Evolutionary conservation across 139 green algal genomes (phyloP).

Genomic region (Chlorella sorokiniana): DNA sequence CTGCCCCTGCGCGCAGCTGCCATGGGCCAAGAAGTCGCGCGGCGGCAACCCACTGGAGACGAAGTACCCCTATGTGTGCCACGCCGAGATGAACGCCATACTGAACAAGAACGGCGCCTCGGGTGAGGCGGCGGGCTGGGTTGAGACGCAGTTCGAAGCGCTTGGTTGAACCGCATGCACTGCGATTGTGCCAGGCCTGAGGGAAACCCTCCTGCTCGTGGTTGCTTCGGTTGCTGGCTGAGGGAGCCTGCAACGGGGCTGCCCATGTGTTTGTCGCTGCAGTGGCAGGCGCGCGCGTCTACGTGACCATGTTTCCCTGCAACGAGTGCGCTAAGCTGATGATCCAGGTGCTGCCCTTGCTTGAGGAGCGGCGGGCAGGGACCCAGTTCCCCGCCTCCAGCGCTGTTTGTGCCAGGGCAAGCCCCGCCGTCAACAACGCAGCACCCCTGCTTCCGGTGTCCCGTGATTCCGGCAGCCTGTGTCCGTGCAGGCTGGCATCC

Average conservation of each 20-base stretch:
- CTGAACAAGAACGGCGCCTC: conserved; percentile 93
- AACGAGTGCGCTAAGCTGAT: conserved; percentile 99
- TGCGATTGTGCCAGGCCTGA: neutral
- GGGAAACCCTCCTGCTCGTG: no score
- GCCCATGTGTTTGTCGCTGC: no score
- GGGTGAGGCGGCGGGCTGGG: conserved; percentile 52
- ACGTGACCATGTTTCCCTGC: conserved; percentile 99
- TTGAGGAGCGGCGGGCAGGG: neutral
- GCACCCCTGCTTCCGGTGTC: no score
- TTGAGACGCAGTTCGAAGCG: neutral
- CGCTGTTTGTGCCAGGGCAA: neutral
- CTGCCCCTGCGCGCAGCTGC: conserved; percentile 54
- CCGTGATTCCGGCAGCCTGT: no score
- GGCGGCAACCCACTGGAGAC: conserved; percentile 76
- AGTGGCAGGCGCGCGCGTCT: conserved; percentile 64
- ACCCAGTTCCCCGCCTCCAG: no score
- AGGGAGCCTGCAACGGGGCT: no score
- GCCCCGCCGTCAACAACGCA: no score
- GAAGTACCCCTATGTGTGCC: conserved; percentile 92
- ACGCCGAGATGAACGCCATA: conserved; percentile 98
- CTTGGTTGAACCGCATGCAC: neutral
- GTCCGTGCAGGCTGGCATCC: conserved; percentile 87
- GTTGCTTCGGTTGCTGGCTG: no score
- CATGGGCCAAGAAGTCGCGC: conserved; percentile 84
- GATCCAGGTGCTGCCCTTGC: conserved; percentile 76